Evolutionary conservation across 2,329 filamentous ascomycete genomes (phyloP).

Genomic region (Ceratocystis eucalypticola): DNA sequence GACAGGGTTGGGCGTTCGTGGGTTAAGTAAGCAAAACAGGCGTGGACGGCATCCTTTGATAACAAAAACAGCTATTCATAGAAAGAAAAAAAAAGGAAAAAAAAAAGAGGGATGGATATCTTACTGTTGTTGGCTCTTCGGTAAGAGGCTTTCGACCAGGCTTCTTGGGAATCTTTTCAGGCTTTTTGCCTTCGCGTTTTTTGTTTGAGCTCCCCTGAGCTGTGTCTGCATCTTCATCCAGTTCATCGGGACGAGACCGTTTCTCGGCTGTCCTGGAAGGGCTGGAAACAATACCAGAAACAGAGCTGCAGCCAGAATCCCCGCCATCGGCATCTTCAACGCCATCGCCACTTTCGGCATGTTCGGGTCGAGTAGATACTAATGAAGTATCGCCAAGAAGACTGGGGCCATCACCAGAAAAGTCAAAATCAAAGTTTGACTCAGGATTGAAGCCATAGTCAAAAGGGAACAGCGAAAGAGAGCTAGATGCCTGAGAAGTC

Average conservation of each 20-base stretch:
- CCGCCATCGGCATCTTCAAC: not conserved
- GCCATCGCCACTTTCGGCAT: slow-evolving; percentile 32
- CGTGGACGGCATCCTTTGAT: not conserved
- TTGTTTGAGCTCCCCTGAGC: slow-evolving; percentile 18
- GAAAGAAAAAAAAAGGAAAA: not conserved
- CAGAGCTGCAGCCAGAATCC: not conserved
- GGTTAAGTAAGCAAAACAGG: not conserved
- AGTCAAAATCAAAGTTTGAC: slow-evolving; percentile 62
- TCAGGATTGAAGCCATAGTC: slow-evolving; percentile 64
- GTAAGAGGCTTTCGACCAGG: slow-evolving; percentile 91
- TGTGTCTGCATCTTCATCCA: slow-evolving; percentile 47
- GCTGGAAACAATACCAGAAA: not conserved
- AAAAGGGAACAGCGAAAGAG: slow-evolving; percentile 57
- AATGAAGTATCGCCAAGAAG: slow-evolving; percentile 52
- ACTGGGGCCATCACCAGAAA: slow-evolving; percentile 28
- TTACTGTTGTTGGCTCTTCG: slow-evolving; percentile 87
- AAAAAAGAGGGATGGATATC: slow-evolving; percentile 28
- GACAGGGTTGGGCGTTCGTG: not conserved
- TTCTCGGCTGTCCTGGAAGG: slow-evolving; percentile 42
- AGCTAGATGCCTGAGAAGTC: slow-evolving; percentile 33
- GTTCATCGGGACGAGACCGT: slow-evolving; percentile 55
- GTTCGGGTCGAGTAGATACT: slow-evolving; percentile 43
- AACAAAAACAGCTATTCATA: not conserved
- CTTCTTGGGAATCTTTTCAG: slow-evolving; percentile 86
- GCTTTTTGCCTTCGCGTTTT: slow-evolving; percentile 42